Percentiles rank a stretch among this genome's conserved stretches.
Conservation (phyloP, 176 grass and related monocot species). For the Typha latifolia region DNA sequence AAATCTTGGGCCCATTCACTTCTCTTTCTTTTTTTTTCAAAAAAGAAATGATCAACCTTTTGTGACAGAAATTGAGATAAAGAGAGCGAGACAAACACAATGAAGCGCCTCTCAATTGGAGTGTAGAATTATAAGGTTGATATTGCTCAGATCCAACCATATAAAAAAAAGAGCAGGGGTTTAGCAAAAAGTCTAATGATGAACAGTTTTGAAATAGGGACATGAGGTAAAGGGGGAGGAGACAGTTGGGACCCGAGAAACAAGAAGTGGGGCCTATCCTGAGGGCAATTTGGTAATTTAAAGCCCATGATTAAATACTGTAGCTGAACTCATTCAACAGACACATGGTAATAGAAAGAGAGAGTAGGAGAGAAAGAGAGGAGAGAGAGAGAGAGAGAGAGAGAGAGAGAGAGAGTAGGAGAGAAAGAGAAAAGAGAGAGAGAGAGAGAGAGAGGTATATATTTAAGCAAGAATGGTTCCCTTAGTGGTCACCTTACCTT, state of each 20-base stretch:
- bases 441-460: slow-evolving; percentile 27
- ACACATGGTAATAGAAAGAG: slow-evolving; percentile 15
- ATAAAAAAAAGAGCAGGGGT: neutral
- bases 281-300: slow-evolving; percentile 14
- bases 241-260: slow-evolving; percentile 37
- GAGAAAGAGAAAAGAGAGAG: too few relatives aligned
- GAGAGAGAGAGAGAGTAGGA: neutral
- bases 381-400: neutral
- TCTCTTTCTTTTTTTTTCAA: too few relatives aligned
- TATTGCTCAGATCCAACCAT: neutral
- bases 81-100: neutral
- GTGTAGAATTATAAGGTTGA: neutral
- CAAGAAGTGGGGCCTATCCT: slow-evolving; percentile 21
- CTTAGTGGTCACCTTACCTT: slow-evolving; percentile 40
- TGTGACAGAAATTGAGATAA: too few relatives aligned
- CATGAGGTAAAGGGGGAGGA: slow-evolving; percentile 8
- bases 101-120: neutral
- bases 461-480: slow-evolving; percentile 45
- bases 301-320: slow-evolving; percentile 6
- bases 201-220: neutral
- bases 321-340: neutral
- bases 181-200: slow-evolving; percentile 2
- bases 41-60: too few relatives aligned
- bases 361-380: neutral
- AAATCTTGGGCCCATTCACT: too few relatives aligned